Percentiles rank a stretch among this genome's conserved stretches.
phyloP scores from a whole-genome alignment of 352 stramenopile species.

The Phytophthora capsici region DNA sequence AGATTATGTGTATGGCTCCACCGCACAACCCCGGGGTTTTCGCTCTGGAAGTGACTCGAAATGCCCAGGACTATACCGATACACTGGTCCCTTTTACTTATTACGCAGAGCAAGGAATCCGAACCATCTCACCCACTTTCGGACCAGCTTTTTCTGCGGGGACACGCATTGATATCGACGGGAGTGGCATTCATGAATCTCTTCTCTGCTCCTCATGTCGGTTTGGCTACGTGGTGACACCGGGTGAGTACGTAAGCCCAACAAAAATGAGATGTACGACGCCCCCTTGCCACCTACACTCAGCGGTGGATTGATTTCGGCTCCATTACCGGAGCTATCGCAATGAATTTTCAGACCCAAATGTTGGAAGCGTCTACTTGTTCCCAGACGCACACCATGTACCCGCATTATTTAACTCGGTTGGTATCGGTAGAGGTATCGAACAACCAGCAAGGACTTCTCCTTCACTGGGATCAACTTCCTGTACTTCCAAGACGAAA shows the following conservation, averaged over 20 bases:
- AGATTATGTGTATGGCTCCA: slow-evolving; percentile 82
- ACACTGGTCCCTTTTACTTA: slow-evolving; percentile 76
- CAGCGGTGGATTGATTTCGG: slow-evolving; percentile 58
- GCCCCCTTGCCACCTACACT: slow-evolving; percentile 70
- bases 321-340: slow-evolving; percentile 79
- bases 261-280: slow-evolving; percentile 84
- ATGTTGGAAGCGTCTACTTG: slow-evolving; percentile 67
- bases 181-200: slow-evolving; percentile 91
- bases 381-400: slow-evolving; percentile 87
- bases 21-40: slow-evolving; percentile 72
- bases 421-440: slow-evolving; percentile 94
- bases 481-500: slow-evolving; percentile 92
- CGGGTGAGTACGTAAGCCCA: slow-evolving; percentile 83
- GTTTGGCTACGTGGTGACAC: slow-evolving; percentile 87
- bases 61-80: slow-evolving; percentile 93
- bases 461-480: slow-evolving; percentile 91
- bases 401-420: slow-evolving; percentile 88
- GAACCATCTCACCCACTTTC: slow-evolving; percentile 85
- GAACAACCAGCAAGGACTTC: slow-evolving; percentile 97
- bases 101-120: slow-evolving; percentile 80
- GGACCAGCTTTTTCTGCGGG: slow-evolving; percentile 85
- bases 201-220: slow-evolving; percentile 83
- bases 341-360: slow-evolving; percentile 65
- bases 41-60: slow-evolving; percentile 87
- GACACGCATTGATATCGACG: slow-evolving; percentile 87